Percentiles rank a stretch among this genome's conserved stretches.
phyloP scores from a whole-genome alignment of 75 land plant species.

The Cupressus sempervirens region DNA sequence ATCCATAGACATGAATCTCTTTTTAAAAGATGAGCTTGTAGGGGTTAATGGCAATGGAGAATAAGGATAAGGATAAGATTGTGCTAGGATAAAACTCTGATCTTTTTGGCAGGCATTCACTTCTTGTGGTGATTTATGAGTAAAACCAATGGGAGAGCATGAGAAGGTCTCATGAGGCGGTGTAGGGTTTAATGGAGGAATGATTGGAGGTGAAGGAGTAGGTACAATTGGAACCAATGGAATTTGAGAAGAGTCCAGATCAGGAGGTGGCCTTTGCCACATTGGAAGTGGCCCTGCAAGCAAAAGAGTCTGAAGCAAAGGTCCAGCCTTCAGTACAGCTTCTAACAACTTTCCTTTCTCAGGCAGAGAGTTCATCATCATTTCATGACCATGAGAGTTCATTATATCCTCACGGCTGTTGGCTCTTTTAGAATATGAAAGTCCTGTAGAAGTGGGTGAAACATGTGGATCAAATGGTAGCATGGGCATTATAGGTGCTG shows the following conservation, averaged over 20 bases:
- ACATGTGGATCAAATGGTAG: neutral
- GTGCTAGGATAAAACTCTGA: neutral
- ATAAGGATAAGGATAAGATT: neutral
- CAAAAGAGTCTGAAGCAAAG: slow-evolving; percentile 74
- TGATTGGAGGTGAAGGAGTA: neutral
- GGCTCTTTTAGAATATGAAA: neutral
- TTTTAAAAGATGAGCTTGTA: neutral
- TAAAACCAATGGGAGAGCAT: neutral
- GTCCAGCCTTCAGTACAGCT: slow-evolving; percentile 84
- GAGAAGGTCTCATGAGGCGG: neutral
- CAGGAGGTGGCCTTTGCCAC: slow-evolving; percentile 82
- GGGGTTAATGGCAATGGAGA: neutral
- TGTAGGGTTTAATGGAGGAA: neutral
- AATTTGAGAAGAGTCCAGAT: slow-evolving; percentile 43
- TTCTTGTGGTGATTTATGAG: neutral
- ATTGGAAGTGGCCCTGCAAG: slow-evolving; percentile 76
- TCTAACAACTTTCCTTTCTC: slow-evolving; percentile 77
- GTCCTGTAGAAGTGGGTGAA: neutral
- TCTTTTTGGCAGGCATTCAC: neutral
- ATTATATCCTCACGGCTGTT: slow-evolving; percentile 10
- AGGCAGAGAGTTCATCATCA: slow-evolving; percentile 50
- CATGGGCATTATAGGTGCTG: neutral
- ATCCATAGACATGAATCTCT: neutral
- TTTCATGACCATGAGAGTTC: slow-evolving; percentile 27
- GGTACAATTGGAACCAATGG: slow-evolving; percentile 47